These are phyloP conservation scores for Chalciporus sphaerocephalus DNA, from an alignment of 768 basidiomycete genomes.

Conservation along the genomic window DNA sequence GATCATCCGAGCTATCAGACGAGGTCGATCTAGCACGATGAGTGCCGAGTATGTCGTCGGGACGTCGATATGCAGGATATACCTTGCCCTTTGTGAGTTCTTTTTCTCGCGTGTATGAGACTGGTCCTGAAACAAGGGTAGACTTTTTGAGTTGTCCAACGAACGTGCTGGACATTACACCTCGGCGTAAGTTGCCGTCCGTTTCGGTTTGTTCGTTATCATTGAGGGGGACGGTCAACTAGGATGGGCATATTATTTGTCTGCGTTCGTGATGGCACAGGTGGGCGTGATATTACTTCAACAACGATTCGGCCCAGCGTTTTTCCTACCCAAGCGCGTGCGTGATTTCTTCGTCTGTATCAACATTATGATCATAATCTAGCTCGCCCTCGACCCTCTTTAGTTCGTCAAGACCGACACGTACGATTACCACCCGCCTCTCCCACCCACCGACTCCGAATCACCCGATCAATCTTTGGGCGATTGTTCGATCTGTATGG, in stretches of 20 bases:
- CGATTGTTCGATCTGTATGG: constrained; percentile 94
- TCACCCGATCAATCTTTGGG: constrained; percentile 72
- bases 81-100: constrained; percentile 67
- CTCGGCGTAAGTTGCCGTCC: constrained; percentile 49
- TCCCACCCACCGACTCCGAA: constrained; percentile 67
- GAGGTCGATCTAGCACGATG: constrained; percentile 68
- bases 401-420: constrained; percentile 58
- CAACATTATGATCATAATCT: too few species aligned
- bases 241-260: constrained; percentile 67
- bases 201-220: neutral
- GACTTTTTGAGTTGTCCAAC: constrained; percentile 81
- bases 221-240: constrained; percentile 7
- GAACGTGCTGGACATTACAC: constrained; percentile 80
- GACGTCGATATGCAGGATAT: constrained; percentile 66
- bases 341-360: constrained; percentile 17
- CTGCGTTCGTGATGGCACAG: constrained; percentile 59
- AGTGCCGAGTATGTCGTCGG: constrained; percentile 70
- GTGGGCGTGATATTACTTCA: constrained; percentile 63
- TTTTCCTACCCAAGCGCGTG: constrained; percentile 76
- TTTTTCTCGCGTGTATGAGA: neutral
- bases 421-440: constrained; percentile 83
- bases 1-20: constrained; percentile 68
- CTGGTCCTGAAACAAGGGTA: constrained; percentile 28
- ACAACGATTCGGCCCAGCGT: constrained; percentile 71
- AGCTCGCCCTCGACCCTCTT: neutral